A percentile compares a stretch with the other conserved stretches of the same genome.
These are phyloP conservation scores for Rubroshorea leprosula DNA, from an alignment of 345 rosid species.

Conservation along the genomic window DNA sequence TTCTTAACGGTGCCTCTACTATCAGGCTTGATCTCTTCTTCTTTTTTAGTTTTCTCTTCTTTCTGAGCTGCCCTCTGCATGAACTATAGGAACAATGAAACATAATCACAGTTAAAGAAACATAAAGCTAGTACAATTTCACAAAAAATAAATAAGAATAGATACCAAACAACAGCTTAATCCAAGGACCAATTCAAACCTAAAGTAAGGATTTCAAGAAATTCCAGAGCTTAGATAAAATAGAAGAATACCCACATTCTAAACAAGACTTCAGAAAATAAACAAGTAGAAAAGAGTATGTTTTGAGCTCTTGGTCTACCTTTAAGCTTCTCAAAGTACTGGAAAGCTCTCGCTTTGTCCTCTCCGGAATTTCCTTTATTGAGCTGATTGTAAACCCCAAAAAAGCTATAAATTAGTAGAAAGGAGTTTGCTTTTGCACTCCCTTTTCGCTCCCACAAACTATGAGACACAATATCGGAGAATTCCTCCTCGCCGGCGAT, in stretches of 20 bases:
- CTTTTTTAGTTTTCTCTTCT: slow-evolving; percentile 52
- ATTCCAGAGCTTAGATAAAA: neutral
- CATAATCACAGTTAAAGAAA: slow-evolving; percentile 1
- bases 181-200: too few relatives aligned
- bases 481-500: neutral
- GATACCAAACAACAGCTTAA: too few relatives aligned
- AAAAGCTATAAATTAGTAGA: too few relatives aligned
- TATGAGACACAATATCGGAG: neutral
- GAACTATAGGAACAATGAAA: slow-evolving; percentile 37
- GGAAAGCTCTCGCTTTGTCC: slow-evolving; percentile 89
- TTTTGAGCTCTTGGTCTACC: slow-evolving; percentile 32
- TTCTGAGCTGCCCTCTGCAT: slow-evolving; percentile 75
- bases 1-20: slow-evolving; percentile 35
- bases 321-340: slow-evolving; percentile 77
- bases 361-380: slow-evolving; percentile 10
- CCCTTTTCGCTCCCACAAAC: neutral
- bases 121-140: neutral
- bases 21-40: slow-evolving; percentile 47
- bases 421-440: too few relatives aligned
- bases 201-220: neutral
- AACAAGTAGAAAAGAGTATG: neutral
- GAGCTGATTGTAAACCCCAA: neutral
- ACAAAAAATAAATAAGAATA: neutral
- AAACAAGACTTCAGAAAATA: neutral
- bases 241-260: neutral